phyloP scores from a whole-genome alignment of 768 basidiomycete genomes.

The Trametes coccinea region DNA sequence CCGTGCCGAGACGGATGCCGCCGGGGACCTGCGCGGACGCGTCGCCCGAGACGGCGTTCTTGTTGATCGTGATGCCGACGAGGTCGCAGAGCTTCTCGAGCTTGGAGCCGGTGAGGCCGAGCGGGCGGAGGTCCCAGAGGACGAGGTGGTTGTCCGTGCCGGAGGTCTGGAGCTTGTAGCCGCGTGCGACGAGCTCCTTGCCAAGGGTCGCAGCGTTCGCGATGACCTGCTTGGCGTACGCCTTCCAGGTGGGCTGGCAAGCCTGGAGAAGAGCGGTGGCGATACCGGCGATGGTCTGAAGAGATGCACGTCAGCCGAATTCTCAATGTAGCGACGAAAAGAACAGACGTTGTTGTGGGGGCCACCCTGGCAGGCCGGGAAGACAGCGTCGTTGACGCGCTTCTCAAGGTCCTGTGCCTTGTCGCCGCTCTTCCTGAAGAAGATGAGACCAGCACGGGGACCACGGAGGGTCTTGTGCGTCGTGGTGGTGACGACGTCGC shows the following conservation, averaged over 20 bases:
- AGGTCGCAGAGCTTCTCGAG: constrained; percentile 98
- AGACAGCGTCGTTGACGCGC: constrained; percentile 96
- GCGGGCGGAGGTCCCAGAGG: constrained; percentile 95
- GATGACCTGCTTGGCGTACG: constrained; percentile 94
- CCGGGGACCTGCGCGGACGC: constrained; percentile 94
- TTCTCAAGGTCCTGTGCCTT: constrained; percentile 87
- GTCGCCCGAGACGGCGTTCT: constrained; percentile 97
- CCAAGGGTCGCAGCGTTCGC: constrained; percentile 82
- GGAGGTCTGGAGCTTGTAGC: constrained; percentile 95
- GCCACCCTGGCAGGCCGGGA: constrained; percentile 99
- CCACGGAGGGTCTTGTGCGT: constrained; percentile 99
- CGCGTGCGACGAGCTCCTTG: constrained; percentile 65
- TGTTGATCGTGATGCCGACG: constrained; percentile 95
- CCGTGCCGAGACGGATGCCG: constrained; percentile 94
- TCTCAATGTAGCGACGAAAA: background rate
- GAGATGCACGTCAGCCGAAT: background rate
- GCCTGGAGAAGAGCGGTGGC: constrained; percentile 93
- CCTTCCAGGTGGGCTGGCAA: constrained; percentile 83
- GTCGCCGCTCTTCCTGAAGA: constrained; percentile 93
- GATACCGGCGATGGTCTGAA: constrained; percentile 89
- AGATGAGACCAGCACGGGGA: constrained; percentile 95
- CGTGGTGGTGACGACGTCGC: constrained; percentile 97
- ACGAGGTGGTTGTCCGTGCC: constrained; percentile 98
- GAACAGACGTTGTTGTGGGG: constrained; percentile 89
- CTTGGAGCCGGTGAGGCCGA: constrained; percentile 96